phyloP scores from a whole-genome alignment of 371 early-diverging fungal species.

The Mortierella sp. region DNA sequence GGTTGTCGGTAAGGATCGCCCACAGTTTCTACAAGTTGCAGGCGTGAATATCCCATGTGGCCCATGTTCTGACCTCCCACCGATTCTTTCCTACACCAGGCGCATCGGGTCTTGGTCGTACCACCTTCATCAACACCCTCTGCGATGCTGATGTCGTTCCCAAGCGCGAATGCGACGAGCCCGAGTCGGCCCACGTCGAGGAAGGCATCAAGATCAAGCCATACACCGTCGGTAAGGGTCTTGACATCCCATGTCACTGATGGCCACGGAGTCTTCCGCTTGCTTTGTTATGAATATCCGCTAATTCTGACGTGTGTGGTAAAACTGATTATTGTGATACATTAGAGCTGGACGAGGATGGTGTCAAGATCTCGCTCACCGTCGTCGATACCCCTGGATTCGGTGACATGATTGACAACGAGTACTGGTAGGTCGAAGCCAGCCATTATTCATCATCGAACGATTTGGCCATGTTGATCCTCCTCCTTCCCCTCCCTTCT shows the following conservation, averaged over 20 bases:
- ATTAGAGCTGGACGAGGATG: conserved; percentile 95
- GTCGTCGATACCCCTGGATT: conserved; percentile 98
- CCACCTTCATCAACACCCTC: conserved; percentile 98
- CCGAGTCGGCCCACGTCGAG: conserved; percentile 91
- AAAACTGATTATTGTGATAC: background rate
- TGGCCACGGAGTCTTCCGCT: too few relatives aligned
- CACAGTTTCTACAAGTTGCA: background rate
- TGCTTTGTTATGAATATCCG: too few relatives aligned
- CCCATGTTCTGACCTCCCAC: background rate
- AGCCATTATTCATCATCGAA: background rate
- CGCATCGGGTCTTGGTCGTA: conserved; percentile 95
- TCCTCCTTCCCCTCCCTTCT: background rate
- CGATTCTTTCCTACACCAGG: conserved; percentile 57
- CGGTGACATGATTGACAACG: conserved; percentile 92
- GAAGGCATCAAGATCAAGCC: conserved; percentile 93
- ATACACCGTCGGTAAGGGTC: conserved; percentile 71
- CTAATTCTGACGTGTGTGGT: background rate
- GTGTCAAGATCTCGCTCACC: conserved; percentile 87
- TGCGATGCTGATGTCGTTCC: conserved; percentile 82
- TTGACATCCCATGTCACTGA: background rate
- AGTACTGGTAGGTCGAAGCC: conserved; percentile 63
- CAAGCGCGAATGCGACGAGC: conserved; percentile 77
- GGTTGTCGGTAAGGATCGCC: conserved; percentile 87
- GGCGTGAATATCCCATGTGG: background rate
- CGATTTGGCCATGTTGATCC: background rate